Evolutionary conservation across 176 grass and related monocot genomes (phyloP).

Genomic region (Chrysopogon serrulatus): DNA sequence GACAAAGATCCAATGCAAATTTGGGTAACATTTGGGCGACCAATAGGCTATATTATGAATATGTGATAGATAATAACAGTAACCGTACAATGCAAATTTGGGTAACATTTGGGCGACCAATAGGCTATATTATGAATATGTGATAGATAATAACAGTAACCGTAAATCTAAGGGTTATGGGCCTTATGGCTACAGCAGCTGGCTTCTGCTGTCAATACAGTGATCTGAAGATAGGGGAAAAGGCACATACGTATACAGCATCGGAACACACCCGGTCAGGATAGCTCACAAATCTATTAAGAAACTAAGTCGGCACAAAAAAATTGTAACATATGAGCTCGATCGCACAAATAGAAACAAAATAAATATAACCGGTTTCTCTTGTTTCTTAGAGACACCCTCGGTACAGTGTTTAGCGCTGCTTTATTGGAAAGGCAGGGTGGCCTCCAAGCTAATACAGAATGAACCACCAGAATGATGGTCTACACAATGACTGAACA

Average conservation of each 20-base stretch:
- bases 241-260: too few species aligned
- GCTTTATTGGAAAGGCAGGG: neutral
- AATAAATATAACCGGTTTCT: neutral
- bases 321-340: neutral
- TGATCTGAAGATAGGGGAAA: too few species aligned
- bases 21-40: neutral
- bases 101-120: too few species aligned
- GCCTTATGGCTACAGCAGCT: too few species aligned
- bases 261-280: neutral
- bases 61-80: neutral
- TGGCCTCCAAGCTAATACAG: slow-evolving; percentile 14
- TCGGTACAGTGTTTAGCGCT: neutral
- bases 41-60: neutral
- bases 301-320: neutral
- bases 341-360: neutral
- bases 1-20: neutral
- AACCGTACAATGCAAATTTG: too few species aligned
- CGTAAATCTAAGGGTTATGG: too few species aligned
- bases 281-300: neutral
- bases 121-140: too few species aligned
- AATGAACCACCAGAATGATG: neutral
- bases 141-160: too few species aligned
- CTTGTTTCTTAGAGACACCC: neutral
- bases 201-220: neutral
- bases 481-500: neutral